A percentile compares a stretch with the other conserved stretches of the same genome.
These are phyloP conservation scores for Closterium sp. DNA, from an alignment of 139 green algal species.

Conservation along the genomic window DNA sequence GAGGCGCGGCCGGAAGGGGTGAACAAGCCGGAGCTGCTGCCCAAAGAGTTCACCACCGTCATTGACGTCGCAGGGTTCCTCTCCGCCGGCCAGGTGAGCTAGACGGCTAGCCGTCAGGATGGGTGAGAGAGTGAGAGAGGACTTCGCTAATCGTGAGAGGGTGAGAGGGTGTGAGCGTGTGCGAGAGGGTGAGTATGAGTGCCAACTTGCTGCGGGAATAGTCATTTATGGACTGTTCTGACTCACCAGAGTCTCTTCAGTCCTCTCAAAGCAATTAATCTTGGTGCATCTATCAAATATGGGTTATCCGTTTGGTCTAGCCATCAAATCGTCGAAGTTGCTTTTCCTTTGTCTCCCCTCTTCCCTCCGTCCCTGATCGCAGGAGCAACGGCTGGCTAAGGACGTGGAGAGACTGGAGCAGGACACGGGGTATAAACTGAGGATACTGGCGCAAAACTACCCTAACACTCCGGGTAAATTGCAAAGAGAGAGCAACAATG, in stretches of 20 bases:
- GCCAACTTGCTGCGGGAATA: too few species aligned
- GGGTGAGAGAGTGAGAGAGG: too few species aligned
- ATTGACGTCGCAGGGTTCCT: conserved; percentile 82
- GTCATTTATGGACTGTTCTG: too few species aligned
- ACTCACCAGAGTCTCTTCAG: too few species aligned
- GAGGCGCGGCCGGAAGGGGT: conserved; percentile 77
- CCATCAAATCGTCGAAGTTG: too few species aligned
- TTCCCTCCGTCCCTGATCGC: background rate
- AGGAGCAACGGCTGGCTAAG: background rate
- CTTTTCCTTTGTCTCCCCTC: too few species aligned
- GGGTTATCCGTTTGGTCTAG: too few species aligned
- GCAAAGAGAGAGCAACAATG: background rate
- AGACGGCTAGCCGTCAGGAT: background rate
- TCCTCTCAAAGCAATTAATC: too few species aligned
- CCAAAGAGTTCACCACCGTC: conserved; percentile 69
- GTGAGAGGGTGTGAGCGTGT: too few species aligned
- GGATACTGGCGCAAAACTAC: conserved; percentile 96
- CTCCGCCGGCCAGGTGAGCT: conserved; percentile 38
- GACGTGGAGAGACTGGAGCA: background rate
- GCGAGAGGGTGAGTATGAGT: too few species aligned
- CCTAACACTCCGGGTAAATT: conserved; percentile 81
- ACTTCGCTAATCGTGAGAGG: too few species aligned
- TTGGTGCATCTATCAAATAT: too few species aligned
- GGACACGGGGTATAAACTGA: conserved; percentile 78
- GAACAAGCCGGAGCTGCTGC: conserved; percentile 95